Evolutionary conservation across 2,329 filamentous ascomycete species (phyloP).

Genomic region (Helotiales sp.): DNA sequence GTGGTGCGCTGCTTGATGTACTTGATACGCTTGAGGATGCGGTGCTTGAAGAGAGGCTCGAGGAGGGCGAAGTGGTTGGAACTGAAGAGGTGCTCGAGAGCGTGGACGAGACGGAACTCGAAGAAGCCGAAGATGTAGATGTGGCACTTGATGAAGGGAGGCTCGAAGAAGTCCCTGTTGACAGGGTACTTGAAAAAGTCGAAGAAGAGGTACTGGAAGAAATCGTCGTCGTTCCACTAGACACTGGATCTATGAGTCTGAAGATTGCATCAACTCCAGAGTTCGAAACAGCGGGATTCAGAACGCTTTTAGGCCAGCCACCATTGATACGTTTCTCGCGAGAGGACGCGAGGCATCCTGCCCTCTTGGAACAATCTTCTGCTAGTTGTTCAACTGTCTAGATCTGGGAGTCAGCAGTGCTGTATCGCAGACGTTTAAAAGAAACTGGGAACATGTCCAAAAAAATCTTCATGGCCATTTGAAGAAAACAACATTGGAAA

Average conservation of each 20-base stretch:
- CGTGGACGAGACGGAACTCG: neutral
- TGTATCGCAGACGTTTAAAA: too few relatives aligned
- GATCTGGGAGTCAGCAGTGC: too few relatives aligned
- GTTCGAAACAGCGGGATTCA: neutral
- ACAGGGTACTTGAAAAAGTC: neutral
- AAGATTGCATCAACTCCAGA: neutral
- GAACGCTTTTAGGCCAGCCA: neutral
- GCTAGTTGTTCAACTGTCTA: neutral
- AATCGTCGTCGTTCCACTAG: neutral
- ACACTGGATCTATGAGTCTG: neutral
- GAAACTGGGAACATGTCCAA: too few relatives aligned
- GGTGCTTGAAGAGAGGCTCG: neutral
- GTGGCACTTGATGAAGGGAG: neutral
- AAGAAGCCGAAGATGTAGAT: neutral
- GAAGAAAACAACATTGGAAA: too few relatives aligned
- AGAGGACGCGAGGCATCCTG: neutral
- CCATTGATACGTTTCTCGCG: conserved; percentile 5
- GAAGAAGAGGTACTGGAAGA: neutral
- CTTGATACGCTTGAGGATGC: neutral
- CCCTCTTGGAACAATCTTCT: neutral
- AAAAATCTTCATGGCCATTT: too few relatives aligned
- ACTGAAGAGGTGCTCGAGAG: neutral
- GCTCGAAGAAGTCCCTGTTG: neutral
- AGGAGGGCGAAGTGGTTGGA: neutral
- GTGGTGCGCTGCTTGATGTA: neutral